Evolutionary conservation across 75 land plant species (phyloP).

Genomic region (Pinus tabuliformis): DNA sequence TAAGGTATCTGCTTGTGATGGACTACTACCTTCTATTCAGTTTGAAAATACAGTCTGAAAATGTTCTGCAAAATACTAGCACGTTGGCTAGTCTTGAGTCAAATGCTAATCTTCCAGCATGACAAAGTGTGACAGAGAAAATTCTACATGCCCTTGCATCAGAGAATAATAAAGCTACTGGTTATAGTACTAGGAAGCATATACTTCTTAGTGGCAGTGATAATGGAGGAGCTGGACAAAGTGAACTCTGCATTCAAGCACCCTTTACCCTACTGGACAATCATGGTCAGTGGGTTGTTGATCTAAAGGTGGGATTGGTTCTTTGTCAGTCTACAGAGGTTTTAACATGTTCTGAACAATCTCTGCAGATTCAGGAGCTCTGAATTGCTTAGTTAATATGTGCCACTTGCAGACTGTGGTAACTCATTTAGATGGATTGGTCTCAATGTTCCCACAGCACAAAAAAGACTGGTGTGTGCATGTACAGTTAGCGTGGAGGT

Average conservation of each 20-base stretch:
- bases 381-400: slow-evolving; percentile 82
- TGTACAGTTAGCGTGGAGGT: slow-evolving; percentile 87
- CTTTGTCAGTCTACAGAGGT: slow-evolving; percentile 55
- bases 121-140: slow-evolving; percentile 80
- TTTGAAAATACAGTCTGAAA: too few species aligned
- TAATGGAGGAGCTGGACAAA: slow-evolving; percentile 49
- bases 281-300: slow-evolving; percentile 98
- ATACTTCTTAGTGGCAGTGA: slow-evolving; percentile 8
- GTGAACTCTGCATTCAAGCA: slow-evolving; percentile 95
- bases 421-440: slow-evolving; percentile 90
- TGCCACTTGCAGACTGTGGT: slow-evolving; percentile 95
- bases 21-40: too few species aligned
- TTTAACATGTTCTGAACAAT: slow-evolving; percentile 68
- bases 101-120: slow-evolving; percentile 21
- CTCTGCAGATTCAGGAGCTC: too few species aligned
- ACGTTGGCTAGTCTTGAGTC: too few species aligned
- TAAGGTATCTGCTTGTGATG: too few species aligned
- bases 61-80: too few species aligned
- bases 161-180: slow-evolving; percentile 28
- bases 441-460: slow-evolving; percentile 69
- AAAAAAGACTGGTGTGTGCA: slow-evolving; percentile 62
- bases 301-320: slow-evolving; percentile 67
- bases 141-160: slow-evolving; percentile 79
- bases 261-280: slow-evolving; percentile 95
- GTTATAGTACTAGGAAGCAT: slow-evolving; percentile 21